phyloP scores from a whole-genome alignment of 805 yeast genomes.

The Wickerhamiella galacta region DNA sequence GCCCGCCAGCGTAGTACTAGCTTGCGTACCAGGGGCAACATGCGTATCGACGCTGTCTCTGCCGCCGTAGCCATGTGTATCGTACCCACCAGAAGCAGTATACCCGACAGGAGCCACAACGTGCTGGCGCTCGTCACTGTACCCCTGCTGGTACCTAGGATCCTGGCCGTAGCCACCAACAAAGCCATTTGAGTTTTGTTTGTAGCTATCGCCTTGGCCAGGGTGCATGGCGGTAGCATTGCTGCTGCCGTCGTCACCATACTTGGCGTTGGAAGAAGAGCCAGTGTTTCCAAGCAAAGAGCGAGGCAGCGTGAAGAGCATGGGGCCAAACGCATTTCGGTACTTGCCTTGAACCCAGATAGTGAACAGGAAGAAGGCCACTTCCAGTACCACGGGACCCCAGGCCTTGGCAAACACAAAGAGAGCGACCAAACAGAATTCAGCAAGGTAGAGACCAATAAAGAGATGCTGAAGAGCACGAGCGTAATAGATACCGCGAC shows the following conservation, averaged over 20 bases:
- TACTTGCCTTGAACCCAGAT: slow-evolving; percentile 51
- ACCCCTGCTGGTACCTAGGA: background rate
- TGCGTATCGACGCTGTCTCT: no score
- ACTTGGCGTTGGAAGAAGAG: background rate
- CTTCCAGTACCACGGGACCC: slow-evolving; percentile 79
- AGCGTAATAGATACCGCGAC: slow-evolving; percentile 73
- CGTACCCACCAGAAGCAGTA: no score
- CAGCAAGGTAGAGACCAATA: slow-evolving; percentile 77
- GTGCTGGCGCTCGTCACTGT: no score
- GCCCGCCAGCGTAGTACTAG: no score
- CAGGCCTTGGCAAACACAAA: slow-evolving; percentile 85
- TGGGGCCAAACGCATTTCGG: slow-evolving; percentile 45
- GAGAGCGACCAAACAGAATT: slow-evolving; percentile 69
- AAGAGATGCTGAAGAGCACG: slow-evolving; percentile 78
- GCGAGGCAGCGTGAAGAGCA: slow-evolving; percentile 28
- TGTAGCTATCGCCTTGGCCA: no score
- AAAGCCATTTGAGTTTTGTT: no score
- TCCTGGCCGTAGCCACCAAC: background rate
- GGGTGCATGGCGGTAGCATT: background rate
- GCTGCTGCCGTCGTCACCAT: background rate
- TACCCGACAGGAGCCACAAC: no score
- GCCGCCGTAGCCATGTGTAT: no score
- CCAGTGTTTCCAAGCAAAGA: slow-evolving; percentile 11
- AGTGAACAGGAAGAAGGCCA: slow-evolving; percentile 46
- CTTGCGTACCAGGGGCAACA: no score